Percentiles rank a stretch among this genome's conserved stretches.
Conservation (phyloP, 805 yeast genomes). For the Starmerella floricola region DNA sequence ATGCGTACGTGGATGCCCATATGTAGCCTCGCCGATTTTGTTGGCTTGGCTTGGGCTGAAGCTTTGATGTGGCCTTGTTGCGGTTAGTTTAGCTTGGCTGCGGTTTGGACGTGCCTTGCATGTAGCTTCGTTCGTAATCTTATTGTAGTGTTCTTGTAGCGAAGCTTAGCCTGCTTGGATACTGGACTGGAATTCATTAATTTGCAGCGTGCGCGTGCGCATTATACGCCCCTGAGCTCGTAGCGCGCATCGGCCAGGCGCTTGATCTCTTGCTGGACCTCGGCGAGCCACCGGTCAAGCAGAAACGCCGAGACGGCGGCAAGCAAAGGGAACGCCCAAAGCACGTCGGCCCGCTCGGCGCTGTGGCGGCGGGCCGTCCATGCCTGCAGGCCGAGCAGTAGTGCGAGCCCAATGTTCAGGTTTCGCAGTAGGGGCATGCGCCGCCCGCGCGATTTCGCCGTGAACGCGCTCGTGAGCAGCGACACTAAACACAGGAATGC, state of each 20-base stretch:
- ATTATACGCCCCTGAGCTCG: constrained; percentile 24
- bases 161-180: no score
- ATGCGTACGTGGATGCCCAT: no score
- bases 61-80: no score
- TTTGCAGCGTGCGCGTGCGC: neutral
- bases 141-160: no score
- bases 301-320: constrained; percentile 21
- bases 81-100: no score
- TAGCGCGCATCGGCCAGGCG: constrained; percentile 17
- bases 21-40: no score
- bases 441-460: constrained; percentile 2
- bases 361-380: constrained; percentile 7
- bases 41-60: no score
- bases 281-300: constrained; percentile 24
- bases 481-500: constrained; percentile 25
- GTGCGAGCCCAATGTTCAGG: constrained; percentile 20
- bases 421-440: constrained; percentile 9
- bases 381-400: constrained; percentile 20
- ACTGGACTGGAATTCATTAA: no score
- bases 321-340: constrained; percentile 27
- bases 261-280: constrained; percentile 20
- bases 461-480: constrained; percentile 20
- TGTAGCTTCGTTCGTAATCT: no score
- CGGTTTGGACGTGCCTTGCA: no score
- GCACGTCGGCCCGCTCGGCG: constrained; percentile 20